Evolutionary conservation across 2,329 filamentous ascomycete genomes (phyloP).

Genomic region (Ilyonectria destructans): DNA sequence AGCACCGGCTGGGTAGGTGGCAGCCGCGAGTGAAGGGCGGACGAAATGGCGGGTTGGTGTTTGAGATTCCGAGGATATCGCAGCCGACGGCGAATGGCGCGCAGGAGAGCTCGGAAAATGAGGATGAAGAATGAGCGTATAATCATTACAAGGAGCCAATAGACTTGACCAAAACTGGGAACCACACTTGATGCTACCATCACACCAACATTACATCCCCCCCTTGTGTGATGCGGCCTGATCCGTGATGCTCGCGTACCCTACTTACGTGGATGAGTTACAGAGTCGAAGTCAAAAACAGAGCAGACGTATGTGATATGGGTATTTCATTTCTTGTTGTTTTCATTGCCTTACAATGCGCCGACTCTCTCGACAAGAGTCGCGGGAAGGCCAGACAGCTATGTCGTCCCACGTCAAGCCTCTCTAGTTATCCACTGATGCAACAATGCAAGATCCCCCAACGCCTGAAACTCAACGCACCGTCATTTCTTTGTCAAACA

Average conservation of each 20-base stretch:
- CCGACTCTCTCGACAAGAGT: slow-evolving; percentile 1
- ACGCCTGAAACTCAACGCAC: slow-evolving; percentile 8
- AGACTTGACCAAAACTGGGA: slow-evolving; percentile 38
- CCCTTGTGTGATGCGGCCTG: not conserved
- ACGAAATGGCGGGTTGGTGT: slow-evolving; percentile 89
- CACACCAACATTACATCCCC: slow-evolving; percentile 5
- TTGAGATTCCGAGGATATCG: slow-evolving; percentile 78
- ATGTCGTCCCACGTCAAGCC: not conserved
- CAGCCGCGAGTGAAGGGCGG: slow-evolving; percentile 71
- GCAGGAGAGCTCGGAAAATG: slow-evolving; percentile 45
- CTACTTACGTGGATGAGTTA: not conserved
- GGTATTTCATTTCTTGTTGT: slow-evolving; percentile 20
- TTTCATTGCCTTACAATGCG: slow-evolving; percentile 12
- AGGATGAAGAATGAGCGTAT: slow-evolving; percentile 44
- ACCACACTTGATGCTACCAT: slow-evolving; percentile 17
- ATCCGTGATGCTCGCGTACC: not conserved
- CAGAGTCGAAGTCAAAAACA: too few relatives aligned
- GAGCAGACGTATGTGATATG: not conserved
- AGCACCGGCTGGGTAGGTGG: slow-evolving; percentile 90
- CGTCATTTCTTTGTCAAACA: slow-evolving; percentile 11
- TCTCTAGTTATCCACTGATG: slow-evolving; percentile 14
- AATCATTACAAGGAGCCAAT: slow-evolving; percentile 47
- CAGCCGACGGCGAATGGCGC: slow-evolving; percentile 55
- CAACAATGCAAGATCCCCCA: slow-evolving; percentile 5
- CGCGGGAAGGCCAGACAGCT: not conserved